These are phyloP conservation scores for Chalciporus pseudorubinellus DNA, from an alignment of 768 basidiomycete species.

Conservation along the genomic window DNA sequence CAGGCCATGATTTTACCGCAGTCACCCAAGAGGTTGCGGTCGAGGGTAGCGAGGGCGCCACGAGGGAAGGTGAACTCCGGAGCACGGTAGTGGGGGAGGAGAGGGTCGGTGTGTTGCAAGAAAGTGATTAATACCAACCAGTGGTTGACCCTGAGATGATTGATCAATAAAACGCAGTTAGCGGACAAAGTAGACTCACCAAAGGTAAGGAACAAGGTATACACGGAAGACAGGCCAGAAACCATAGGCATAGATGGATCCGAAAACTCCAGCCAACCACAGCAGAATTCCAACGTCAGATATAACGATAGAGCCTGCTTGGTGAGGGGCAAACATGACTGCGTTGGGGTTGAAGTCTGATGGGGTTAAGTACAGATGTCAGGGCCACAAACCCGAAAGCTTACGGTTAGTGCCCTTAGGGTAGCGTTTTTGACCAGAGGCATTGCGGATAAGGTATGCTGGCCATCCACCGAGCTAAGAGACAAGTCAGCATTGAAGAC, in stretches of 20 bases:
- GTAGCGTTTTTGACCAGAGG: slow-evolving; percentile 83
- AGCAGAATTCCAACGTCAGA: slow-evolving; percentile 82
- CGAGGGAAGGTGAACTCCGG: slow-evolving; percentile 89
- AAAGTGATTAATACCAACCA: slow-evolving; percentile 97
- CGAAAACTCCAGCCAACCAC: slow-evolving; percentile 61
- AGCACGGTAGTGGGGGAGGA: slow-evolving; percentile 90
- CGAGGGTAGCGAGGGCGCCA: slow-evolving; percentile 89
- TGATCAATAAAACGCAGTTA: not conserved
- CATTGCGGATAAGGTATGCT: slow-evolving; percentile 76
- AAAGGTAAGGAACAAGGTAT: slow-evolving; percentile 89
- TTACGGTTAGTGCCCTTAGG: slow-evolving; percentile 76
- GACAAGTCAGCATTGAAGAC: not conserved
- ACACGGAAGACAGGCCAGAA: slow-evolving; percentile 71
- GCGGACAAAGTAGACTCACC: slow-evolving; percentile 36
- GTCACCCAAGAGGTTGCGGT: slow-evolving; percentile 78
- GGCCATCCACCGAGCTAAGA: slow-evolving; percentile 80
- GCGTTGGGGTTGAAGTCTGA: slow-evolving; percentile 76
- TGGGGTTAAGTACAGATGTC: not conserved
- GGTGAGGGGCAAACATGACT: slow-evolving; percentile 82
- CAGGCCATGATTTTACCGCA: slow-evolving; percentile 77
- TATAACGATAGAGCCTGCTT: slow-evolving; percentile 69
- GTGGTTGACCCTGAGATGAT: slow-evolving; percentile 67
- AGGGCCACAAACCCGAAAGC: slow-evolving; percentile 25
- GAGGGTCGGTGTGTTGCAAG: slow-evolving; percentile 96
- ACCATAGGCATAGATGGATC: slow-evolving; percentile 58